Percentiles rank a stretch among this genome's conserved stretches.
Evolutionary conservation across 1,139 yeast species (phyloP).

Genomic region (Sugiyamaella xylanicola): DNA sequence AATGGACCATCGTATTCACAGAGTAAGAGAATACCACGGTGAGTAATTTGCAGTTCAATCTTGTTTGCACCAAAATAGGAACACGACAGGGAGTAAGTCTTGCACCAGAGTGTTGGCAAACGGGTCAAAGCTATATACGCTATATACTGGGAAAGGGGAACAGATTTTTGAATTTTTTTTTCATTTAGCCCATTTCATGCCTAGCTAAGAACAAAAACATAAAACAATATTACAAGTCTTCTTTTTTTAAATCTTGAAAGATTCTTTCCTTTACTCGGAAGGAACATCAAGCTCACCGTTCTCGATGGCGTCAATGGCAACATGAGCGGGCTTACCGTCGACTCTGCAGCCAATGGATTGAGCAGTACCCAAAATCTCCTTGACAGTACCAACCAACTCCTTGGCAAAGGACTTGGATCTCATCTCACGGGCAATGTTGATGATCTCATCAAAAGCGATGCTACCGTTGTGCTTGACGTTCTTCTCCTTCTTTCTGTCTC

Average conservation of each 20-base stretch:
- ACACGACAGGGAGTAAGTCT: conserved; percentile 48
- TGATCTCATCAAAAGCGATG: conserved; percentile 95
- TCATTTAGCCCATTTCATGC: conserved; percentile 26
- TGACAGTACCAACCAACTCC: conserved; percentile 93
- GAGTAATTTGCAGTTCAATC: conserved; percentile 75
- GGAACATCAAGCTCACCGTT: conserved; percentile 88
- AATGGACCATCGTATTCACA: conserved; percentile 61
- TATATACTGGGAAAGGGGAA: conserved; percentile 4
- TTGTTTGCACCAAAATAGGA: conserved; percentile 98
- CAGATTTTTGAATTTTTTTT: conserved; percentile 5
- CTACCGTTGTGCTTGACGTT: conserved; percentile 99
- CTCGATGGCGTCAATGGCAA: conserved; percentile 95
- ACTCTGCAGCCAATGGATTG: conserved; percentile 99
- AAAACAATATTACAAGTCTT: conserved; percentile 22
- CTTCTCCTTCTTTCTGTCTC: conserved; percentile 99
- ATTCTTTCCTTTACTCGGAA: conserved; percentile 28
- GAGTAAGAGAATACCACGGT: conserved; percentile 52
- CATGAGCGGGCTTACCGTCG: conserved; percentile 99
- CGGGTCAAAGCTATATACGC: conserved; percentile 39
- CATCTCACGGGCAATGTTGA: conserved; percentile 98
- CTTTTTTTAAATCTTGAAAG: conserved; percentile 14
- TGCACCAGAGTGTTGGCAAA: conserved; percentile 98
- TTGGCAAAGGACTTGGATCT: conserved; percentile 97
- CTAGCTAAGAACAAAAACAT: conserved; percentile 26
- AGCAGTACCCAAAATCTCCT: conserved; percentile 99